Evolutionary conservation across 176 grass and related monocot species (phyloP), one percentile per base, ranked within the genome.

Genomic region (Alopecurus myosuroides): DNA sequence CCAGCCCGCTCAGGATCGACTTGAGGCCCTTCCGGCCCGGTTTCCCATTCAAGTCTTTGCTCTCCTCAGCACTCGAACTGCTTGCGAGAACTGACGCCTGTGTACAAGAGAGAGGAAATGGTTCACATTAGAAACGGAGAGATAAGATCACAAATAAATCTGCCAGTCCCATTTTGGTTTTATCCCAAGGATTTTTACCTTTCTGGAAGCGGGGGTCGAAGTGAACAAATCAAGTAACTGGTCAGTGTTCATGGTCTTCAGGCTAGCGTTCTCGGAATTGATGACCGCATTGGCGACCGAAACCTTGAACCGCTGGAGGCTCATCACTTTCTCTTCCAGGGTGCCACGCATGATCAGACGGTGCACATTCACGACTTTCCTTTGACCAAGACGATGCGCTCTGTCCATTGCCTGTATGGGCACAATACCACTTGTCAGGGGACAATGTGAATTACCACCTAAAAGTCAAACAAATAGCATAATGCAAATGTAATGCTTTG

Each of bases 241-340:
- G 53, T 94, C 93, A 8, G 97, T 99, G 79, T 99, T 99, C 97
- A 96, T 99, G 23, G 91, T 94, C 71, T 96, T 96, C 61, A 96
- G 71, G 86, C 93, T 94, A 9, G 93, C 92, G 82, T 99, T 96
- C 81, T 99, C 93, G 17, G 93, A 88, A 81, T 96, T 96, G 18
- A 99, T 99, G 70, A 99, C 93, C 10, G 93, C 88, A 71, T 96
- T 96, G 22, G 97, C 97, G n/a, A 99, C 81, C 13, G 97, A 94
- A 65, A 96, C 89, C 88, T 99, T 99, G 90, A 99, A 99, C 81
- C 85, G 89, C 88, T 96, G 97, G n/a, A 96, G 91, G 74, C 91
- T 94, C 93, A 99, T 99, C 53, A 96, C 93, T 88, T 99, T 99
- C 81, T 99, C 97, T 88, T 99, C 97, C 56, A 99, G 80, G 68